These are phyloP conservation scores for Phytophthora citrophthora DNA, from an alignment of 352 stramenopile species.

Conservation along the genomic window DNA sequence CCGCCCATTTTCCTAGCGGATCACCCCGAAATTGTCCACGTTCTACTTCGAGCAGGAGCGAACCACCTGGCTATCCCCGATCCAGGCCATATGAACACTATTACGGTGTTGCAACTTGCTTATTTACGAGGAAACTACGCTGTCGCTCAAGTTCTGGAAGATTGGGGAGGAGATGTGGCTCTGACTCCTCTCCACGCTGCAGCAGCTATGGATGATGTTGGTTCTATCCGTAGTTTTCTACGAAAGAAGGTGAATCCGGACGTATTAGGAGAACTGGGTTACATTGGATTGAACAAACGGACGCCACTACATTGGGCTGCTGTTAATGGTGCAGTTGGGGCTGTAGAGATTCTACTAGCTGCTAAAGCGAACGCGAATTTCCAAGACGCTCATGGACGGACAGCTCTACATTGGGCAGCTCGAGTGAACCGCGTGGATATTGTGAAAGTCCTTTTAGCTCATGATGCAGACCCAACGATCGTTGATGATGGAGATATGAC, in stretches of 20 bases:
- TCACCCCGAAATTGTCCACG: constrained; percentile 80
- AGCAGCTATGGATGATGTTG: constrained; percentile 74
- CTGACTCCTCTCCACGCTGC: constrained; percentile 81
- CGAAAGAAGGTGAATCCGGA: constrained; percentile 80
- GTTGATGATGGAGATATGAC: constrained; percentile 82
- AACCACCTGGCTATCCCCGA: constrained; percentile 85
- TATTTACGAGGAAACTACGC: constrained; percentile 85
- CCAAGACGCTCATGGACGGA: constrained; percentile 70
- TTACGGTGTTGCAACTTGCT: constrained; percentile 81
- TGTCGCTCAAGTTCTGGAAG: constrained; percentile 78
- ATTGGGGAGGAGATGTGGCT: constrained; percentile 83
- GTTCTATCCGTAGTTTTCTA: constrained; percentile 61
- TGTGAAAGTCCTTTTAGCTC: constrained; percentile 57
- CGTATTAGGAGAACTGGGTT: constrained; percentile 79
- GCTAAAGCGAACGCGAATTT: constrained; percentile 70
- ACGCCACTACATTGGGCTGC: constrained; percentile 83
- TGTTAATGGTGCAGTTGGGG: constrained; percentile 67
- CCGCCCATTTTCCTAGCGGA: constrained; percentile 84
- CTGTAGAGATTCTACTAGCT: constrained; percentile 64
- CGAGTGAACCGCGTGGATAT: constrained; percentile 76
- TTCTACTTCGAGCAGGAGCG: constrained; percentile 63
- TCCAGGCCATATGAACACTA: constrained; percentile 86
- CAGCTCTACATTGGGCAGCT: constrained; percentile 78
- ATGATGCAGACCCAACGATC: constrained; percentile 72
- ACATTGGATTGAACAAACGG: constrained; percentile 83